These are phyloP conservation scores for Fistulinella prunicolor DNA, from an alignment of 768 basidiomycete genomes.

Conservation along the genomic window DNA sequence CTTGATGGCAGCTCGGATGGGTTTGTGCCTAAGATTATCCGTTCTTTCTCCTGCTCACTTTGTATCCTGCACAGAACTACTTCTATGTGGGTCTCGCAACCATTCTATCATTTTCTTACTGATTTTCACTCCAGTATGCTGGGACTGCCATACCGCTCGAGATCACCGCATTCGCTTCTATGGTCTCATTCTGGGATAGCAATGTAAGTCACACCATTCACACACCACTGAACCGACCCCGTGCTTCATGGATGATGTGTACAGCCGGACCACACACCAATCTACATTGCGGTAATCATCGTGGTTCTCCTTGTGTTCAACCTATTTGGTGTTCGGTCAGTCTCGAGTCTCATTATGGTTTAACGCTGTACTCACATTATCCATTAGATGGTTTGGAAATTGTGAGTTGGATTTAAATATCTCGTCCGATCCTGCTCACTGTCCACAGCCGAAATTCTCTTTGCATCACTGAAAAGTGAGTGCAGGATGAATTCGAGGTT, in stretches of 20 bases:
- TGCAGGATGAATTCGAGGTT: neutral
- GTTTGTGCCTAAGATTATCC: conserved; percentile 6
- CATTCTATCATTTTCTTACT: neutral
- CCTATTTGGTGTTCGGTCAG: conserved; percentile 45
- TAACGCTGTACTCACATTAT: conserved; percentile 33
- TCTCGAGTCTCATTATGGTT: conserved; percentile 34
- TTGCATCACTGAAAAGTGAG: conserved; percentile 25
- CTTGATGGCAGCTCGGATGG: conserved; percentile 21
- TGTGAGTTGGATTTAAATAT: conserved; percentile 7
- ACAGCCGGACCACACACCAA: conserved; percentile 37
- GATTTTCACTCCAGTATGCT: conserved; percentile 6
- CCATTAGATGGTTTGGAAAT: conserved; percentile 20
- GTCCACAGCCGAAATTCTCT: conserved; percentile 20
- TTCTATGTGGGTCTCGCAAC: conserved; percentile 29
- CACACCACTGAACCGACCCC: neutral
- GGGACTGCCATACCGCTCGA: conserved; percentile 47
- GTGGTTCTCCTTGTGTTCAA: conserved; percentile 42
- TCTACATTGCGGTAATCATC: conserved; percentile 40
- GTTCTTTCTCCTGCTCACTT: conserved; percentile 1
- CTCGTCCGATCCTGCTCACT: conserved; percentile 2
- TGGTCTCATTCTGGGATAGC: conserved; percentile 51
- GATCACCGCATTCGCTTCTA: conserved; percentile 47
- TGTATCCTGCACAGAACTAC: conserved; percentile 26
- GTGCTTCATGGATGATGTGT: conserved; percentile 13
- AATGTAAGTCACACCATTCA: conserved; percentile 9